phyloP scores from a whole-genome alignment of 2,329 filamentous ascomycete genomes.

The Neurospora sp. region DNA sequence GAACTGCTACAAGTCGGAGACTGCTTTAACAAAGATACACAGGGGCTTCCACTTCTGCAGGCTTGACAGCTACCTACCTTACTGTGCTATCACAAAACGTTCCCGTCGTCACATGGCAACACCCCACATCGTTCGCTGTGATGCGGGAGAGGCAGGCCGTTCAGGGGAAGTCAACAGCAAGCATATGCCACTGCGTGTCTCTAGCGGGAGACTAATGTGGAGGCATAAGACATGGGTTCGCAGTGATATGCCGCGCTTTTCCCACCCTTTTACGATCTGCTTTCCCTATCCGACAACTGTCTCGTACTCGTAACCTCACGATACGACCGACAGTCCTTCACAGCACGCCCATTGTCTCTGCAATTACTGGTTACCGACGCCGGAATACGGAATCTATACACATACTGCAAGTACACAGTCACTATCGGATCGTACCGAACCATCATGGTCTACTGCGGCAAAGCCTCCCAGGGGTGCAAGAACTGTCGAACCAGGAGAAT shows the following conservation, averaged over 20 bases:
- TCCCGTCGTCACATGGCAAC: neutral
- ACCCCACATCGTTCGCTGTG: neutral
- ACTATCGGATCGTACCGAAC: conserved; percentile 3
- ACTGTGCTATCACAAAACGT: neutral
- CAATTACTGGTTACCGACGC: neutral
- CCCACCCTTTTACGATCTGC: conserved; percentile 15
- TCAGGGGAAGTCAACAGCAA: neutral
- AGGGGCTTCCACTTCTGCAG: neutral
- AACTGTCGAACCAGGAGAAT: conserved; percentile 44
- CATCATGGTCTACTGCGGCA: conserved; percentile 50
- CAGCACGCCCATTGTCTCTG: neutral
- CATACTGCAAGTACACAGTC: neutral
- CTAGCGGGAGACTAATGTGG: neutral
- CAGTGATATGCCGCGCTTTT: neutral
- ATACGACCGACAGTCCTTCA: neutral
- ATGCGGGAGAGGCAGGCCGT: neutral
- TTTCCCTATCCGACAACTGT: conserved; percentile 19
- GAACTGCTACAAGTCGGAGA: neutral
- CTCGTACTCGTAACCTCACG: conserved; percentile 1
- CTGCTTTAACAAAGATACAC: neutral
- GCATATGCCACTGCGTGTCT: neutral
- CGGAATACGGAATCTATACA: neutral
- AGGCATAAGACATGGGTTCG: neutral
- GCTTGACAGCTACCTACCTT: neutral
- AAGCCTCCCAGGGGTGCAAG: conserved; percentile 46